phyloP scores from a whole-genome alignment of 805 yeast species.

The Kodamaea fukazawae region DNA sequence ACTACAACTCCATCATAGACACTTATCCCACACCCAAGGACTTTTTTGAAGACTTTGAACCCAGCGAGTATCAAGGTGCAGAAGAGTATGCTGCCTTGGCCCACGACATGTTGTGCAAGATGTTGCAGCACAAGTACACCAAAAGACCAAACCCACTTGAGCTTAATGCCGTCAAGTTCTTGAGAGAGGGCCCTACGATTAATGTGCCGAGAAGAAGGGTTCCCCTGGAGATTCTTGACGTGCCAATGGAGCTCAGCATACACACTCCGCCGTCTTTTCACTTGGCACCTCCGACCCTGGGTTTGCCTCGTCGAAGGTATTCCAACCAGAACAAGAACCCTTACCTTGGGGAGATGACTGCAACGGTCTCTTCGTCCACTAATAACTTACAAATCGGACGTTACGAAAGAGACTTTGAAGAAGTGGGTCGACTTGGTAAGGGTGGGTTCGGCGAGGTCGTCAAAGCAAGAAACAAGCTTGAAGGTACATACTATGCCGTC shows the following conservation, averaged over 20 bases:
- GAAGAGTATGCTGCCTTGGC: slow-evolving; percentile 65
- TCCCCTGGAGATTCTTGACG: neutral
- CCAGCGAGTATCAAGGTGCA: slow-evolving; percentile 49
- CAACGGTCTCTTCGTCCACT: slow-evolving; percentile 8
- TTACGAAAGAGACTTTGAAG: slow-evolving; percentile 92
- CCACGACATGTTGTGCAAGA: slow-evolving; percentile 60
- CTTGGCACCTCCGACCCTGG: neutral
- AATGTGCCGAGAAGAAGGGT: neutral
- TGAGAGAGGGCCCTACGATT: slow-evolving; percentile 60
- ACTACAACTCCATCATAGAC: slow-evolving; percentile 61
- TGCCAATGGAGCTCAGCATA: neutral
- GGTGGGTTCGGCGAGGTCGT: slow-evolving; percentile 99
- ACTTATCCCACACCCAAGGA: slow-evolving; percentile 48
- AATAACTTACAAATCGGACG: slow-evolving; percentile 48
- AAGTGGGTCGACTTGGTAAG: slow-evolving; percentile 82
- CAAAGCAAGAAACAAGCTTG: slow-evolving; percentile 90
- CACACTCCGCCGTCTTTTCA: neutral
- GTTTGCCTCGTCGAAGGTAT: slow-evolving; percentile 13
- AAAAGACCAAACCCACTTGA: slow-evolving; percentile 83
- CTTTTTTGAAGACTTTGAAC: slow-evolving; percentile 25
- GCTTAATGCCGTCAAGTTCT: slow-evolving; percentile 75
- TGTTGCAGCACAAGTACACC: slow-evolving; percentile 63
- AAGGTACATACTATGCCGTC: slow-evolving; percentile 92
- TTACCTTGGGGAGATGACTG: slow-evolving; percentile 8
- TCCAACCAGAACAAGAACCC: slow-evolving; percentile 22